A percentile compares a stretch with the other conserved stretches of the same genome.
Conservation (phyloP, 768 basidiomycete species). For the Amyloporia xantha region DNA sequence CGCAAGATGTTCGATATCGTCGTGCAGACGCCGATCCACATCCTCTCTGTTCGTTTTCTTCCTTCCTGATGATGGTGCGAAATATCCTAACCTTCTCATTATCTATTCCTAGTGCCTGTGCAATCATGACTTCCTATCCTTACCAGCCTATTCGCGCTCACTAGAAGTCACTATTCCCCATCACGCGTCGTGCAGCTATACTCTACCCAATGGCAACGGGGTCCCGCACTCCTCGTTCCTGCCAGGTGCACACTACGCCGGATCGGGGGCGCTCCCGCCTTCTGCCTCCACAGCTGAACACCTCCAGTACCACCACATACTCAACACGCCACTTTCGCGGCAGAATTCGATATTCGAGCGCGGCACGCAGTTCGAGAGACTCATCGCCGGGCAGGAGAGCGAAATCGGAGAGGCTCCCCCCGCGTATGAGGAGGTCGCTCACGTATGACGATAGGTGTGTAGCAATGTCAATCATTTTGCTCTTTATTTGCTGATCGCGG, state of each 20-base stretch:
- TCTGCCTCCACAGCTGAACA: background rate
- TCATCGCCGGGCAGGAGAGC: constrained; percentile 78
- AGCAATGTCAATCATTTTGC: too few relatives aligned
- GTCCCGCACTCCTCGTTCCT: background rate
- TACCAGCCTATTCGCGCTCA: constrained; percentile 66
- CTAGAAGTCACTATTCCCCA: constrained; percentile 18
- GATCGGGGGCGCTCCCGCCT: background rate
- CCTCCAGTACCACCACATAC: background rate
- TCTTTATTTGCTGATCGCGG: too few relatives aligned
- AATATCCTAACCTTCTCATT: background rate
- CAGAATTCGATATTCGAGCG: constrained; percentile 31
- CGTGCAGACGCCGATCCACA: constrained; percentile 77
- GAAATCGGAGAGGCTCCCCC: constrained; percentile 84
- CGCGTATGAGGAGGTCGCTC: constrained; percentile 40
- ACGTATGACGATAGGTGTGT: too few relatives aligned
- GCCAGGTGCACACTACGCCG: background rate
- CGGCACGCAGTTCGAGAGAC: constrained; percentile 58
- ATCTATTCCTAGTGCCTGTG: constrained; percentile 68
- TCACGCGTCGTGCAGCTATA: constrained; percentile 8
- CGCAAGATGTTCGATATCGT: constrained; percentile 84
- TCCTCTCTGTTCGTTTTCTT: constrained; percentile 65
- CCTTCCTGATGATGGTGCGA: background rate
- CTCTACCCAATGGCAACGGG: background rate
- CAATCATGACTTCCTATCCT: constrained; percentile 69
- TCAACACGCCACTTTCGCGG: constrained; percentile 1